These are phyloP conservation scores for Bryoerythrophyllum caledonicum DNA, from an alignment of 225 moss, liverwort and hornwort genomes.

Conservation along the genomic window DNA sequence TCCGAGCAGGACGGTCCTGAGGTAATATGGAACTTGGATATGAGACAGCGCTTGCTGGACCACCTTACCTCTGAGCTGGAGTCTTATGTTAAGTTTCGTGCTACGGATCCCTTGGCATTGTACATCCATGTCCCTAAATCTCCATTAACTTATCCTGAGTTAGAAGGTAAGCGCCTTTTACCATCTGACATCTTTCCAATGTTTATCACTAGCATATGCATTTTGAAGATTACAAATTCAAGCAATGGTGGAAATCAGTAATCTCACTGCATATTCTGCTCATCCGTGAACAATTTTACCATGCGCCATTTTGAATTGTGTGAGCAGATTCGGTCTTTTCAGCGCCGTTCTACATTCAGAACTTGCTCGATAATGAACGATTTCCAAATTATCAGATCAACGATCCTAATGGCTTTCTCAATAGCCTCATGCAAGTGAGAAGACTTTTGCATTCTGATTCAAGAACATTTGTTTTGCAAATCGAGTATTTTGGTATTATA, in stretches of 20 bases:
- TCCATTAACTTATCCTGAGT: slow-evolving; percentile 85
- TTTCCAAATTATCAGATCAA: slow-evolving; percentile 88
- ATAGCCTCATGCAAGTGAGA: slow-evolving; percentile 81
- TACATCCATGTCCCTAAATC: slow-evolving; percentile 92
- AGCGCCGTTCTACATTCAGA: slow-evolving; percentile 93
- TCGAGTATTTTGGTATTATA: not conserved
- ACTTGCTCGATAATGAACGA: slow-evolving; percentile 88
- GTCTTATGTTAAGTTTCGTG: slow-evolving; percentile 93
- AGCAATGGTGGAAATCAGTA: not conserved
- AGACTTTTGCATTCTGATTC: slow-evolving; percentile 3
- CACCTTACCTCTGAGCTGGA: slow-evolving; percentile 88
- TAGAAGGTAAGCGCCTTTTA: slow-evolving; percentile 57
- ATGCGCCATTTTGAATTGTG: slow-evolving; percentile 16
- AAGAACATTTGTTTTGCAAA: not conserved
- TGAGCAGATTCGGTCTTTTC: slow-evolving; percentile 88
- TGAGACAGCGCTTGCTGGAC: slow-evolving; percentile 84
- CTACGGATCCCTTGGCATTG: slow-evolving; percentile 93
- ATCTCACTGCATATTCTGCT: not conserved
- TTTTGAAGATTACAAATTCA: not conserved
- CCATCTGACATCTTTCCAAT: slow-evolving; percentile 8
- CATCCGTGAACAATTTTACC: slow-evolving; percentile 16
- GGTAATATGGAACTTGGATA: slow-evolving; percentile 89
- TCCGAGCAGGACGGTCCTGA: slow-evolving; percentile 92
- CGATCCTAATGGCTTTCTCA: slow-evolving; percentile 83
- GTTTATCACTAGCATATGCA: slow-evolving; percentile 4